Evolutionary conservation across 2,329 filamentous ascomycete genomes (phyloP).

Genomic region (Fusarium decemcellulare): DNA sequence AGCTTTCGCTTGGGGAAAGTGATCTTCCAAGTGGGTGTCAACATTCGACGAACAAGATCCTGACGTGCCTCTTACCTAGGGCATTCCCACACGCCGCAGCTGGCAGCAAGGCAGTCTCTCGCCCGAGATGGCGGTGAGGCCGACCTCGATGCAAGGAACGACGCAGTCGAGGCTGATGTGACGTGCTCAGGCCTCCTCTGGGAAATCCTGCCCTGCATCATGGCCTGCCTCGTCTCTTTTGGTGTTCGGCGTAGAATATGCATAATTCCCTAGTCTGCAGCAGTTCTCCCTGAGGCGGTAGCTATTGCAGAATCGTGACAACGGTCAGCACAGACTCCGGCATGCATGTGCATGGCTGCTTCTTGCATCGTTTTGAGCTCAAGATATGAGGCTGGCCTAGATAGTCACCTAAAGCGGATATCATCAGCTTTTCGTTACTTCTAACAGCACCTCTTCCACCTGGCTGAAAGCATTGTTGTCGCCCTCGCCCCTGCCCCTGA

Average conservation of each 20-base stretch:
- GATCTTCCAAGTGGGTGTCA: conserved; percentile 19
- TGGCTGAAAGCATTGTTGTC: no score
- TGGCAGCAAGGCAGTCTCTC: not conserved
- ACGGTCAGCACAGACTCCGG: not conserved
- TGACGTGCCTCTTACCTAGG: conserved; percentile 1
- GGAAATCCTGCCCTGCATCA: not conserved
- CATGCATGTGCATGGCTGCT: not conserved
- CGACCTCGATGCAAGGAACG: conserved; percentile 16
- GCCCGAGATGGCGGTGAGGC: conserved; percentile 26
- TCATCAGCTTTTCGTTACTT: no score
- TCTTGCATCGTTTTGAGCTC: not conserved
- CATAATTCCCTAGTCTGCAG: not conserved
- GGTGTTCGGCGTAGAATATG: not conserved
- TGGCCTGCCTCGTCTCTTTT: conserved; percentile 1
- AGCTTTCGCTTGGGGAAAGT: not conserved
- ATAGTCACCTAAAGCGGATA: no score
- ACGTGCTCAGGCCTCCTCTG: not conserved
- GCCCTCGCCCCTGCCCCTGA: no score
- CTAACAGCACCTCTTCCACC: no score
- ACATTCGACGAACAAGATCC: not conserved
- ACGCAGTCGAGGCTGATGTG: not conserved
- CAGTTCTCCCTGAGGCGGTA: no score
- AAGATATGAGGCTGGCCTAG: no score
- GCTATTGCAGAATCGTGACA: not conserved
- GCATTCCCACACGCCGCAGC: not conserved